Conservation (phyloP, 225 moss, liverwort and hornwort species). For the Marchantia paleacea region DNA sequence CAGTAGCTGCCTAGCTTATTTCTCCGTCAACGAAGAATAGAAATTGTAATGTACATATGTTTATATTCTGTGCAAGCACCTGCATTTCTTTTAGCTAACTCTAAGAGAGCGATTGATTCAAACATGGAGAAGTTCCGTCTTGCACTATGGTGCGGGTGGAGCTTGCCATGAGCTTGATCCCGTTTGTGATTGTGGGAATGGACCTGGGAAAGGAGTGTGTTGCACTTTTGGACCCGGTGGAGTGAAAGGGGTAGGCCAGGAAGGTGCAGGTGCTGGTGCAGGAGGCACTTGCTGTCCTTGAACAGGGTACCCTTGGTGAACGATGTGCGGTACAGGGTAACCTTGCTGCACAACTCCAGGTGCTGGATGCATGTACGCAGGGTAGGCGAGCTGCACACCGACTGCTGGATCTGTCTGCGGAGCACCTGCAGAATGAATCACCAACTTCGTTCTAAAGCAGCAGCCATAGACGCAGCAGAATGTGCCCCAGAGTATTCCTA, state of each 20-base stretch:
- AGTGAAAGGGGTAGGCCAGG: constrained; percentile 6
- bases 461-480: constrained; percentile 17
- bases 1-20: background rate
- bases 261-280: constrained; percentile 5
- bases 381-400: constrained; percentile 16
- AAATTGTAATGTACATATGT: background rate
- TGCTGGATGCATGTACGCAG: background rate
- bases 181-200: background rate
- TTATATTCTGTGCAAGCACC: background rate
- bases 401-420: background rate
- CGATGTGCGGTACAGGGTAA: constrained; percentile 1
- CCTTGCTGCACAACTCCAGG: constrained; percentile 5
- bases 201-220: background rate
- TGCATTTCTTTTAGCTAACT: background rate
- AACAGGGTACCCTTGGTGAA: constrained; percentile 12
- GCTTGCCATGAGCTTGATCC: background rate
- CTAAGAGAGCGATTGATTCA: background rate
- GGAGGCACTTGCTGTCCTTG: too few relatives aligned
- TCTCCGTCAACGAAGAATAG: background rate
- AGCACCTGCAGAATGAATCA: background rate
- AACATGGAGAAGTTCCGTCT: background rate
- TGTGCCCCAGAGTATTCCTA: constrained; percentile 9
- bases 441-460: background rate
- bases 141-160: background rate
- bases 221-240: constrained; percentile 1